Evolutionary conservation across 345 rosid species (phyloP).

Genomic region (Luvunga scandens): DNA sequence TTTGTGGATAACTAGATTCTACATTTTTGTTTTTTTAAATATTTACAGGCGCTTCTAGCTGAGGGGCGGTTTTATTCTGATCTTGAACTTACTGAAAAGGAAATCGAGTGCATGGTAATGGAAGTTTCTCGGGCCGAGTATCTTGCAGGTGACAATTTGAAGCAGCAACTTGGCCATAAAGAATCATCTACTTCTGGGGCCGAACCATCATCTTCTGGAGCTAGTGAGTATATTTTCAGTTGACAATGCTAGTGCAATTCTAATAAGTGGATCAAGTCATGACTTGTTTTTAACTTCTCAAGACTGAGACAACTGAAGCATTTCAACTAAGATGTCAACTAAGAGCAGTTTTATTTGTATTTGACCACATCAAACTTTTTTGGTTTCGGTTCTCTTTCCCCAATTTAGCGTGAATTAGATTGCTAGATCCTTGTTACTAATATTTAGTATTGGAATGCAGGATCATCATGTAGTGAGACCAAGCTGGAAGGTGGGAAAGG

Average conservation of each 20-base stretch:
- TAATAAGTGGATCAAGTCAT: not conserved
- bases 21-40: not conserved
- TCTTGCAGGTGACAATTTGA: slow-evolving; percentile 61
- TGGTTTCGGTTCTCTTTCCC: not conserved
- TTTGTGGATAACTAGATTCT: slow-evolving; percentile 4
- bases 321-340: not conserved
- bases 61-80: slow-evolving; percentile 93
- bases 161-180: slow-evolving; percentile 56
- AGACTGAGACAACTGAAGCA: not conserved
- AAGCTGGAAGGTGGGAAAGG: slow-evolving; percentile 38
- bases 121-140: slow-evolving; percentile 98
- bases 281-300: not conserved
- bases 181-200: slow-evolving; percentile 80
- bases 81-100: slow-evolving; percentile 95
- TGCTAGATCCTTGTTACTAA: not conserved
- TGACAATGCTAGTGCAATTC: not conserved
- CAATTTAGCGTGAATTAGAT: not conserved
- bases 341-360: not conserved
- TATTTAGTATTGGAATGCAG: slow-evolving; percentile 30
- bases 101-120: slow-evolving; percentile 90
- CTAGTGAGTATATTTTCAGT: slow-evolving; percentile 56
- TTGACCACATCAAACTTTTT: not conserved
- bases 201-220: slow-evolving; percentile 96
- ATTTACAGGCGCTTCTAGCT: slow-evolving; percentile 80
- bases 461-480: slow-evolving; percentile 62